phyloP scores from a whole-genome alignment of 257 asterid genomes.

The Fraxinus quadrangulata region DNA sequence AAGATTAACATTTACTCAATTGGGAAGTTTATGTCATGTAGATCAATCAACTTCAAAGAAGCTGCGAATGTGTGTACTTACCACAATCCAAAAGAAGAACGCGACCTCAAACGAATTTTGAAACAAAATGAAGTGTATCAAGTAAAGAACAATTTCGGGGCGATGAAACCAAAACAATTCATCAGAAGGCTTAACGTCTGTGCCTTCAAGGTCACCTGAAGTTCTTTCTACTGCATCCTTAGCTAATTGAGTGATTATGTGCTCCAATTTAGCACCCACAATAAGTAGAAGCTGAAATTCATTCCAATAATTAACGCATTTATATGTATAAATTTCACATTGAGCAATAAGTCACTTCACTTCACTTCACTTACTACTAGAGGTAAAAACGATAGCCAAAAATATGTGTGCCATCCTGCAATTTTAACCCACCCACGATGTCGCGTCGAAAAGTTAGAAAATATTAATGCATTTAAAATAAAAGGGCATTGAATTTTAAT shows the following conservation, averaged over 20 bases:
- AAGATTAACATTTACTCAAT: background rate
- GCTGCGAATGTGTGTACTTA: slow-evolving; percentile 23
- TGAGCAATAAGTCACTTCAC: background rate
- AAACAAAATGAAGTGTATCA: slow-evolving; percentile 92
- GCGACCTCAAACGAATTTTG: slow-evolving; percentile 89
- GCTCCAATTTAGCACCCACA: slow-evolving; percentile 88
- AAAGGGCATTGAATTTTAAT: background rate
- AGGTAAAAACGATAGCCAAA: slow-evolving; percentile 91
- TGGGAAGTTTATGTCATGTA: background rate
- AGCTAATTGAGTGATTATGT: slow-evolving; percentile 74
- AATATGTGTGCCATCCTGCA: slow-evolving; percentile 94
- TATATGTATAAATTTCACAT: background rate
- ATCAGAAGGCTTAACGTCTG: slow-evolving; percentile 63
- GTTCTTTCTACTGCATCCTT: slow-evolving; percentile 44
- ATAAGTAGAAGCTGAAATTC: slow-evolving; percentile 63
- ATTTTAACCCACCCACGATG: background rate
- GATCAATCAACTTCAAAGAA: too few relatives aligned
- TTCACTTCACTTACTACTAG: slow-evolving; percentile 50
- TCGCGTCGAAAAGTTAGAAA: background rate
- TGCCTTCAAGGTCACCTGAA: slow-evolving; percentile 30
- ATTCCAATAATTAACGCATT: background rate
- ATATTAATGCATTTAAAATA: background rate
- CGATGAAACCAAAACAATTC: slow-evolving; percentile 79
- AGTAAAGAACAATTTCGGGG: slow-evolving; percentile 65
- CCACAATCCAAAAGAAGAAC: slow-evolving; percentile 90